Base-by-base conservation (phyloP, 768 basidiomycete genomes). In the Pleurotus tuoliensis region DNA sequence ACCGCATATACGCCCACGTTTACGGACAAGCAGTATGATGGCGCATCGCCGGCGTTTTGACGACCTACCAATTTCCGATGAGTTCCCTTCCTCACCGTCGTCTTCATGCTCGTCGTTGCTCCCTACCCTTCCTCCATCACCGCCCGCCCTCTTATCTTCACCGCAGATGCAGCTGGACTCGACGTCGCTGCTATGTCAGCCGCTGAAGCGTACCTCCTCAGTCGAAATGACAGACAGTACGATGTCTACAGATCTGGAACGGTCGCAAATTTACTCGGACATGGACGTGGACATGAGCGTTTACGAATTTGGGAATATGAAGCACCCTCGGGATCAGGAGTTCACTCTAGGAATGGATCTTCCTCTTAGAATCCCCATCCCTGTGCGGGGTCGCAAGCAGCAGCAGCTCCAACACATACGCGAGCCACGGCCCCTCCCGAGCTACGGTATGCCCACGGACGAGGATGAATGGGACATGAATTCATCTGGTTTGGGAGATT, bases 331-430 rank as follows among this genome's bases (percentile, higher is more conserved):
- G 15, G 66, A 66, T n/a, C 71, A 73, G 25, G 77, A 78, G 61
- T 76, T 78, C 53, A 77, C 75, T 12, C 64, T 78, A n/a, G 66
- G 73, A 2, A 78, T 78, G 77, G 76, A 77, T 59, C 55, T 76
- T 1, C 71, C 74, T 1, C 54, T 66, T 11, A 66, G 63, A 18
- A 41, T 53, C 9, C 51, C 39, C 41, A 25, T 41, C 11, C 51
- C 51, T 18, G 38, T 38, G 24, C 51, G 51, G 20, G 51, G 51
- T 20, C 39, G 51, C 24, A 53, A 53, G 13, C 51, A 39, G 12
- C 41, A 44, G 20, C n/a, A 16, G 41, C n/a, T 44, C n/a, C 41
- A 44, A 44, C 41, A 11, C 41, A n/a, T 44, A 16, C 41, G 41
- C 9, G 41, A 44, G n/a, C 41, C n/a, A 18, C 51, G 9, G 5